A percentile compares a stretch with the other conserved stretches of the same genome.
Conservation (phyloP, 1,284 basidiomycete genomes). For the Cutaneotrichosporon sp. region DNA sequence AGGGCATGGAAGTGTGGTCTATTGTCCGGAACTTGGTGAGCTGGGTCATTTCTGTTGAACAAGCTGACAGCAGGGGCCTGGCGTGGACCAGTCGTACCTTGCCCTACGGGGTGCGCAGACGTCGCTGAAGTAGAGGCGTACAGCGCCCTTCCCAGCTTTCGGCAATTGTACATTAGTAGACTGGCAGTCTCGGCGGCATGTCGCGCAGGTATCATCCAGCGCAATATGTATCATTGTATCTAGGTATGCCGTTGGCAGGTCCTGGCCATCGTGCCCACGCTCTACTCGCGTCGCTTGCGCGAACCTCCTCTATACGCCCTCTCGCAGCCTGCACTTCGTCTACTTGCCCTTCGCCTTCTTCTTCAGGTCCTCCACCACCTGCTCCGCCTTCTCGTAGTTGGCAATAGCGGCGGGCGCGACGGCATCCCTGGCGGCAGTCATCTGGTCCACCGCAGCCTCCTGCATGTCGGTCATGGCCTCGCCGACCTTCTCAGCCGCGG, state of each 20-base stretch:
- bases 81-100: slow-evolving; percentile 48
- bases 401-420: slow-evolving; percentile 13
- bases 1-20: slow-evolving; percentile 47
- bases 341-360: slow-evolving; percentile 5
- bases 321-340: no score
- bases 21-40: slow-evolving; percentile 47
- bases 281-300: no score
- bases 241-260: no score
- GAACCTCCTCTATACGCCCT: no score
- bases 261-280: no score
- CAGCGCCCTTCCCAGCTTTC: no score
- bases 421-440: slow-evolving; percentile 9
- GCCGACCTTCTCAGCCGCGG: slow-evolving; percentile 3
- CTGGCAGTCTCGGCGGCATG: background rate
- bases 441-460: slow-evolving; percentile 11
- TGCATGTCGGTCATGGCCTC: slow-evolving; percentile 7
- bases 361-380: slow-evolving; percentile 13
- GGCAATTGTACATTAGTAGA: background rate
- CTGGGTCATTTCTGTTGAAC: background rate
- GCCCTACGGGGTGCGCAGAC: slow-evolving; percentile 45
- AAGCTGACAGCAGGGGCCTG: slow-evolving; percentile 36
- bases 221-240: slow-evolving; percentile 5
- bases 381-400: slow-evolving; percentile 25
- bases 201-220: slow-evolving; percentile 1
- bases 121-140: slow-evolving; percentile 42